Evolutionary conservation across 148 eudicot species (phyloP).

Genomic region (Suaeda aralocaspica): DNA sequence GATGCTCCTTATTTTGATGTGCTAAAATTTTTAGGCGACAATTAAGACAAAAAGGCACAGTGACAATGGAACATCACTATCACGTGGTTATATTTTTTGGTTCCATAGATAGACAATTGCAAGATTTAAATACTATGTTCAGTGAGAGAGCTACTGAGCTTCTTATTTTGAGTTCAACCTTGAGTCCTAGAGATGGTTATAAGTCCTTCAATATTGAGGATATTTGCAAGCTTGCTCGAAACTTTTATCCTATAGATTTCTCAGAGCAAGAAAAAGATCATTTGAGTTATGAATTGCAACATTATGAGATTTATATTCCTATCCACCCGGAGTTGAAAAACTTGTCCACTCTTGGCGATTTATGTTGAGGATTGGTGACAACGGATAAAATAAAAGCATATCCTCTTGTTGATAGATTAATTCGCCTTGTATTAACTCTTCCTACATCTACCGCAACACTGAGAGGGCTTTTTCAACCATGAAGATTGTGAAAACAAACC

Average conservation of each 20-base stretch:
- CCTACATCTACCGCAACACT: constrained; percentile 11
- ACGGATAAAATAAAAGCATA: not conserved
- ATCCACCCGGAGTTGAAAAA: constrained; percentile 2
- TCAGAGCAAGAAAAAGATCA: constrained; percentile 9
- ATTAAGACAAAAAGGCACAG: no score
- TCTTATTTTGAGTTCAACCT: not conserved
- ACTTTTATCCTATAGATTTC: constrained; percentile 14
- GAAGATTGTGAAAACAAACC: constrained; percentile 17
- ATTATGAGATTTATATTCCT: constrained; percentile 8
- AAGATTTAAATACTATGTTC: not conserved
- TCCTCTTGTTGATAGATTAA: not conserved
- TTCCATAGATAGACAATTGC: not conserved
- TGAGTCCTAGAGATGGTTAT: not conserved
- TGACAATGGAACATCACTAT: no score
- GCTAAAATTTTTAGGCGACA: no score
- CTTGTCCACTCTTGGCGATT: constrained; percentile 4
- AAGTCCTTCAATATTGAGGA: constrained; percentile 2
- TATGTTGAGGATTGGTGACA: constrained; percentile 5
- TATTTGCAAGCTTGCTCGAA: not conserved
- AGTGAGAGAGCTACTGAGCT: not conserved
- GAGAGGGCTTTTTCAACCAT: constrained; percentile 22
- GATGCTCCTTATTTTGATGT: no score
- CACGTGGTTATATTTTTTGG: not conserved
- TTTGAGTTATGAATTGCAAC: not conserved
- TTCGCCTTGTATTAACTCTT: no score